These are phyloP conservation scores for Trametes sanguinea DNA, from an alignment of 768 basidiomycete species.

Conservation along the genomic window DNA sequence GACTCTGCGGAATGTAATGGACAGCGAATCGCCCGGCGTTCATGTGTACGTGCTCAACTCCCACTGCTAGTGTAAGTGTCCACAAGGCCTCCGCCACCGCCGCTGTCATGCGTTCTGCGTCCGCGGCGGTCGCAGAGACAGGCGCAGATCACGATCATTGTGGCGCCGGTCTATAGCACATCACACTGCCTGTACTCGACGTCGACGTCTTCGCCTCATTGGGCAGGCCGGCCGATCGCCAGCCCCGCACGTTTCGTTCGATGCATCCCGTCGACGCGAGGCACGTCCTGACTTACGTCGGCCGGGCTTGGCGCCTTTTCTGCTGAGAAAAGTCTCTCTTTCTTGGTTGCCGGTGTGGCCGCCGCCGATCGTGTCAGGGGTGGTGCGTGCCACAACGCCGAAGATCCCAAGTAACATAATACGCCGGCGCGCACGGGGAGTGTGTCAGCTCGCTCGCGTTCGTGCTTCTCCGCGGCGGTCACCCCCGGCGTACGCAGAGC, in stretches of 20 bases:
- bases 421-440: background rate
- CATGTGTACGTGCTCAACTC: too few species aligned
- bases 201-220: background rate
- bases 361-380: background rate
- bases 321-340: background rate
- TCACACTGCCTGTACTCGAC: background rate
- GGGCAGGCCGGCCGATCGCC: background rate
- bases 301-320: background rate
- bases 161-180: background rate
- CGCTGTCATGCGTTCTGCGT: too few species aligned
- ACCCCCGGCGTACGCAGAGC: too few species aligned
- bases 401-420: background rate
- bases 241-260: background rate
- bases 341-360: background rate
- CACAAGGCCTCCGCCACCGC: too few species aligned
- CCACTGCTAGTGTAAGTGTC: too few species aligned
- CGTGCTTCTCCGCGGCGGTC: too few species aligned
- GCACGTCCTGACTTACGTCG: too few species aligned
- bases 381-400: background rate
- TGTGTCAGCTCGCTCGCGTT: too few species aligned
- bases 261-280: background rate
- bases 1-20: too few species aligned
- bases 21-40: too few species aligned
- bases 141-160: background rate
- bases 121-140: background rate